Evolutionary conservation across 2,329 filamentous ascomycete genomes (phyloP).

Genomic region (Cytospora mali): DNA sequence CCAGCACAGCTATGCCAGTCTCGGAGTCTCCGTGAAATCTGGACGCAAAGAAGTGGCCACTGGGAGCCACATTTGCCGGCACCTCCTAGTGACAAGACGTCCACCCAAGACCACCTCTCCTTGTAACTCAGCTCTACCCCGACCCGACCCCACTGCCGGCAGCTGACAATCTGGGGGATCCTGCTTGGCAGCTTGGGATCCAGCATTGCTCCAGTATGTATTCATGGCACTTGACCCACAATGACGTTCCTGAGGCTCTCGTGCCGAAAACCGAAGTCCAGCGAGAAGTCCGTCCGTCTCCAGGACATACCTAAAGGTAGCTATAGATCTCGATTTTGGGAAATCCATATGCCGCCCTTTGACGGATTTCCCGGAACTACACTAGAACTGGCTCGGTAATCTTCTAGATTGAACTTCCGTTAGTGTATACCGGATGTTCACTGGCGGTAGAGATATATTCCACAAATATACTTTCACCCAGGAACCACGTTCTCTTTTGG

Average conservation of each 20-base stretch:
- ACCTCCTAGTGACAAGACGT: not conserved
- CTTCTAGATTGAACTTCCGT: not conserved
- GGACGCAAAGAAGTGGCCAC: not conserved
- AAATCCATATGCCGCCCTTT: not conserved
- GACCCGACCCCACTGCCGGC: not conserved
- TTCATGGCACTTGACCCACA: not conserved
- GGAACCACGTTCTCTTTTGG: not conserved
- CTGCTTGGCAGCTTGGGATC: not conserved
- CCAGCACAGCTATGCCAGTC: not conserved
- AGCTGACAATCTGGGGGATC: not conserved
- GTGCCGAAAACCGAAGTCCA: not conserved
- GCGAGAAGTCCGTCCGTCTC: not conserved
- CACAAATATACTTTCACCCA: not conserved
- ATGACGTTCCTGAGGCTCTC: not conserved
- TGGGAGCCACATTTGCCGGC: not conserved
- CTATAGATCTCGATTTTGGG: not conserved
- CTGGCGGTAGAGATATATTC: constrained; percentile 16
- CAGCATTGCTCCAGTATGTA: too few relatives aligned
- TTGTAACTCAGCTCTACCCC: not conserved
- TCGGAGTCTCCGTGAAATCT: not conserved
- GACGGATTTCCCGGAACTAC: not conserved
- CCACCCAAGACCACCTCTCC: too few relatives aligned
- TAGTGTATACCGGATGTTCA: not conserved
- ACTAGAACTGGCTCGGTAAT: not conserved
- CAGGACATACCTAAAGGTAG: not conserved